A percentile compares a stretch with the other conserved stretches of the same genome.
These are phyloP conservation scores for Paxillus rubicundulus DNA, from an alignment of 768 basidiomycete species.

Conservation along the genomic window DNA sequence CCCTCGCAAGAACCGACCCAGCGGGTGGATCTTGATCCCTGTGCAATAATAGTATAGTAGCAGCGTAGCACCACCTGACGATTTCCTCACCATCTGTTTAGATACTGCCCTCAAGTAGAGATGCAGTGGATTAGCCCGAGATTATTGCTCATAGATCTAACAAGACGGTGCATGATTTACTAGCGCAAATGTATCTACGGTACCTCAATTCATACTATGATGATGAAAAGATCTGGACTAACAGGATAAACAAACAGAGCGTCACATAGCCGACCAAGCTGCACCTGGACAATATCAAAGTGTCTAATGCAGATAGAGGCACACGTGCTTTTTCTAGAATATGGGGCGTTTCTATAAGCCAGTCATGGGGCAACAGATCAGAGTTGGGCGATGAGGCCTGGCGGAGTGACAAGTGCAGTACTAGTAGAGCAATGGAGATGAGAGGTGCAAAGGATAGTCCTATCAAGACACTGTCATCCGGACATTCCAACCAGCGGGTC, in stretches of 20 bases:
- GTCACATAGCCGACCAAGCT: conserved; percentile 77
- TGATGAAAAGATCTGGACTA: conserved; percentile 78
- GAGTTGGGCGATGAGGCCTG: conserved; percentile 28
- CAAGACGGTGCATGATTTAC: too few species aligned
- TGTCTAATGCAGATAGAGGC: conserved; percentile 46
- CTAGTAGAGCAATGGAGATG: conserved; percentile 67
- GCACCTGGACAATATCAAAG: conserved; percentile 66
- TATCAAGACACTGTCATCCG: conserved; percentile 84
- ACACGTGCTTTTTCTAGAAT: conserved; percentile 45
- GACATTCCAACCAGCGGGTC: conserved; percentile 42
- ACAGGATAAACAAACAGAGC: conserved; percentile 73
- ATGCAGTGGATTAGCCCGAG: too few species aligned
- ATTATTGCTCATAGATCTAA: too few species aligned
- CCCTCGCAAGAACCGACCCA: too few species aligned
- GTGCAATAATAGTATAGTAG: too few species aligned
- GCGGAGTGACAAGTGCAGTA: conserved; percentile 50
- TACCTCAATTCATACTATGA: conserved; percentile 66
- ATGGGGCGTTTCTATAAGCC: conserved; percentile 77
- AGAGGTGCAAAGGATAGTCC: conserved; percentile 84
- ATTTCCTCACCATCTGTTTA: too few species aligned
- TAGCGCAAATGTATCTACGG: too few species aligned
- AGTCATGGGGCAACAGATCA: conserved; percentile 51
- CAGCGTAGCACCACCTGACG: too few species aligned
- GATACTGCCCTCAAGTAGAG: too few species aligned
- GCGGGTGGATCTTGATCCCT: too few species aligned